phyloP scores from a whole-genome alignment of 148 eudicot species.

The Heliamphora exappendiculata region DNA sequence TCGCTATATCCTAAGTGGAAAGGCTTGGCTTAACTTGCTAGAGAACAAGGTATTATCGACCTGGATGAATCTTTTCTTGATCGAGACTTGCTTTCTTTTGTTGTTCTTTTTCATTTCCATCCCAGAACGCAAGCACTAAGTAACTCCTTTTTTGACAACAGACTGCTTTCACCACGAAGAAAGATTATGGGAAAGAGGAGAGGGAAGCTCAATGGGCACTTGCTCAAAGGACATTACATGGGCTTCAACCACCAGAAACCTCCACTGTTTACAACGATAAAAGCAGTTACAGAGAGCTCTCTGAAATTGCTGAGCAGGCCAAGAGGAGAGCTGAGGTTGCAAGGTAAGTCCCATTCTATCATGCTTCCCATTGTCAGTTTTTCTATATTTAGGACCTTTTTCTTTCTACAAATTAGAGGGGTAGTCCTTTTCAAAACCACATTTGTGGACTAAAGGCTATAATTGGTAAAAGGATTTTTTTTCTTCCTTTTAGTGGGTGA shows the following conservation, averaged over 20 bases:
- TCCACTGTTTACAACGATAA: conserved; percentile 60
- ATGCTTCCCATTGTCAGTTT: neutral
- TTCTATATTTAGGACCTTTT: neutral
- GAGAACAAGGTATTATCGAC: conserved; percentile 66
- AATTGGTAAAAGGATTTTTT: too few species aligned
- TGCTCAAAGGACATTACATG: conserved; percentile 86
- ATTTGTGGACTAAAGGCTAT: neutral
- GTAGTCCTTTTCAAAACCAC: neutral
- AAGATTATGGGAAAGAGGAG: conserved; percentile 86
- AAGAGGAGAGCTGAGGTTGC: conserved; percentile 93
- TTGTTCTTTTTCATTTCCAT: neutral
- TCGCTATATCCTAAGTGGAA: conserved; percentile 84
- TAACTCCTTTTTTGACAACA: conserved; percentile 18
- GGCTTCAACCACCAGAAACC: conserved; percentile 71
- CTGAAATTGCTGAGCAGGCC: conserved; percentile 93
- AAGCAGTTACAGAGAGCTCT: conserved; percentile 69
- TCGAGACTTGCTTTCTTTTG: neutral
- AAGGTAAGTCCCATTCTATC: conserved; percentile 33
- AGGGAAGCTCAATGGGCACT: conserved; percentile 95
- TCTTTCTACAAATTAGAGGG: neutral
- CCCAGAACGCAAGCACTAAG: neutral
- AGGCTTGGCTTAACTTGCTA: conserved; percentile 83
- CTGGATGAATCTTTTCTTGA: neutral
- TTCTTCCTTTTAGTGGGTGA: too few species aligned
- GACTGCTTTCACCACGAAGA: conserved; percentile 89